phyloP scores from a whole-genome alignment of 2,329 filamentous ascomycete genomes.

The Phaeosphaeriaceae sp. region DNA sequence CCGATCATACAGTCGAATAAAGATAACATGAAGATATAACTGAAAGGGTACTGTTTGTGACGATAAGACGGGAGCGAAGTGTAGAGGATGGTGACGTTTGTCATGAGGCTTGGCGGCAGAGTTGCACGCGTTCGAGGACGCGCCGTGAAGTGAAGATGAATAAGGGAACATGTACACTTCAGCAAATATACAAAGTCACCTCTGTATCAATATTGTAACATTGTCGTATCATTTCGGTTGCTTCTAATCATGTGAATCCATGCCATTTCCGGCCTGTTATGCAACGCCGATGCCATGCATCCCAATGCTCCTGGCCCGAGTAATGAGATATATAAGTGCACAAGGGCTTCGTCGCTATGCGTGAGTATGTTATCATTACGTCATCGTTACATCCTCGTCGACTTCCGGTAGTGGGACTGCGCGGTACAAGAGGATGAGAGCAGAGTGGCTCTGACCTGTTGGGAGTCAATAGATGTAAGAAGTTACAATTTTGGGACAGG shows the following conservation, averaged over 20 bases:
- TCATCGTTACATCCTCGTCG: conserved; percentile 53
- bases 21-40: conserved; percentile 1
- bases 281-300: conserved; percentile 38
- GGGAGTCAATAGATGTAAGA: conserved; percentile 18
- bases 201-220: conserved; percentile 22
- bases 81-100: conserved; percentile 3
- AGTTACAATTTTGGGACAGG: neutral
- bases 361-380: conserved; percentile 20
- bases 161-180: neutral
- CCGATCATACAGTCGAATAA: conserved; percentile 6
- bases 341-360: neutral
- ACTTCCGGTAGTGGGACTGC: conserved; percentile 71
- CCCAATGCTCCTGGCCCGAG: conserved; percentile 11
- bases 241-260: conserved; percentile 7
- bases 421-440: conserved; percentile 79
- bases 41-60: neutral
- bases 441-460: conserved; percentile 75
- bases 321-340: conserved; percentile 17
- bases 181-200: conserved; percentile 7
- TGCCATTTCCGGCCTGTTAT: conserved; percentile 26
- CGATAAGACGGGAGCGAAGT: neutral
- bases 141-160: conserved; percentile 29
- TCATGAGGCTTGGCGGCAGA: conserved; percentile 18
- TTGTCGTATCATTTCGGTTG: conserved; percentile 20
- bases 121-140: conserved; percentile 21